Evolutionary conservation across 139 green algal species (phyloP), one percentile per base, ranked within the genome.

Genomic region (Closterium sp.): DNA sequence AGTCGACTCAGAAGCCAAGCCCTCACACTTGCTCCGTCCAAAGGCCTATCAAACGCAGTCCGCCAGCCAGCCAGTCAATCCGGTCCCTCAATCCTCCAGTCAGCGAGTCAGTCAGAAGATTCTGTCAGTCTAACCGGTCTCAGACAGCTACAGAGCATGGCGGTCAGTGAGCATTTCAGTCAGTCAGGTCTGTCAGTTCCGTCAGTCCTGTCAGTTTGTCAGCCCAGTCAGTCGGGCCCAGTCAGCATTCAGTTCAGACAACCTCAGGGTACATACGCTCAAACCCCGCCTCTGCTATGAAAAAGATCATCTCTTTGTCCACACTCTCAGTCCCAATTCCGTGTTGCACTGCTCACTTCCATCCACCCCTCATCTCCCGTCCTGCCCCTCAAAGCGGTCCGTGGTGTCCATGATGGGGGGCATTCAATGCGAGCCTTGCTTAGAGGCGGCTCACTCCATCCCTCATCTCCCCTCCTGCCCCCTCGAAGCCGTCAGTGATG

Each of bases 401-500:
- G 93, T 30, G 43, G 93, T 21, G 10, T 94, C 92, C 33, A 76
- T 28, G 16, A 66, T 10, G 21, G 21, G 10, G 38, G 1, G 38
- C 38, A 66, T 66, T 12, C 1, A n/a, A 12, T 12, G 10, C 38
- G 1, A 23, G 38, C 38, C 38, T 1, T 12, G 16, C 38, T 10
- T 66, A 12, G 1, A 66, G 10, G 38, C 38, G 16, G 10, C 16
- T 66, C 38, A 23, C 38, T 66, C 38, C 38, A 23, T 66, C 36
- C 36, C 43, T 66, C 43, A 66, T 66, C 43, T 66, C 12, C 6
- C 21, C 43, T 69, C 43, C 43, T 69, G 43, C 43, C 43, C n/a
- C 55, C 81, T 93, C 87, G n/a, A 93, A 83, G 34, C 36, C 88
- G 43, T 94, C 92, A n/a, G 93, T 31, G 2, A 94, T 3, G 10